phyloP scores from a whole-genome alignment of 2,329 filamentous ascomycete species.

The Colletotrichum spaethianum region DNA sequence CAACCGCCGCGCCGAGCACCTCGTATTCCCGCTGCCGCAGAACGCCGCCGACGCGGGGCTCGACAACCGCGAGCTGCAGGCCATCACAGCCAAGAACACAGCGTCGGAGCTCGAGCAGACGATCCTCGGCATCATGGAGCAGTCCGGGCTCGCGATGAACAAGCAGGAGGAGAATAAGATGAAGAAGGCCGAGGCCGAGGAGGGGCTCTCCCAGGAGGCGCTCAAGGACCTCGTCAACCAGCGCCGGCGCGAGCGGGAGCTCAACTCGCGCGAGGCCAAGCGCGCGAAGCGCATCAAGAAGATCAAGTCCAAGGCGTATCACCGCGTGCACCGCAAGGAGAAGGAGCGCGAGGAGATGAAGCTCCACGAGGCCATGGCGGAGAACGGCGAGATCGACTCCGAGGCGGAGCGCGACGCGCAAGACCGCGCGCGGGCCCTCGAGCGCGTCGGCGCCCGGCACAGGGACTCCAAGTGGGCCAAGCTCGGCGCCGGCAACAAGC shows the following conservation, averaged over 20 bases:
- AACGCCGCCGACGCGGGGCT: constrained; percentile 74
- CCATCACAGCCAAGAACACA: constrained; percentile 74
- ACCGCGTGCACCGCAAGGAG: constrained; percentile 89
- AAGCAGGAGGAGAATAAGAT: constrained; percentile 63
- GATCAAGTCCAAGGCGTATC: constrained; percentile 98
- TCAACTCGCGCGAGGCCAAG: constrained; percentile 90
- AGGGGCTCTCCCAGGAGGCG: constrained; percentile 80
- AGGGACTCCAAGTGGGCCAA: constrained; percentile 95
- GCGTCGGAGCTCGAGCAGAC: constrained; percentile 87
- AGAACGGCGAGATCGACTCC: constrained; percentile 73
- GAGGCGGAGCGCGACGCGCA: constrained; percentile 74
- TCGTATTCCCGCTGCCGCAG: constrained; percentile 88
- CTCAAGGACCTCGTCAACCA: constrained; percentile 80
- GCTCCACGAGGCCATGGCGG: constrained; percentile 65
- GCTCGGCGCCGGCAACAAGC: constrained; percentile 82
- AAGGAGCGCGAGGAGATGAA: constrained; percentile 68
- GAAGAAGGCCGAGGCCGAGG: constrained; percentile 75
- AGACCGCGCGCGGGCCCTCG: constrained; percentile 84
- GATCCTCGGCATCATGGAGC: constrained; percentile 90
- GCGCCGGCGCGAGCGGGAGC: constrained; percentile 84
- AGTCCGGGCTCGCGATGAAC: constrained; percentile 80
- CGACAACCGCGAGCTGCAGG: constrained; percentile 74
- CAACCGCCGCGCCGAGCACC: constrained; percentile 90
- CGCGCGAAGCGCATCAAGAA: constrained; percentile 96
- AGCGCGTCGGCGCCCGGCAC: constrained; percentile 88